Evolutionary conservation across 23 red algal genomes (phyloP), one percentile per base, ranked within the genome.

Genomic region (Cyanidioschyzon merolae): DNA sequence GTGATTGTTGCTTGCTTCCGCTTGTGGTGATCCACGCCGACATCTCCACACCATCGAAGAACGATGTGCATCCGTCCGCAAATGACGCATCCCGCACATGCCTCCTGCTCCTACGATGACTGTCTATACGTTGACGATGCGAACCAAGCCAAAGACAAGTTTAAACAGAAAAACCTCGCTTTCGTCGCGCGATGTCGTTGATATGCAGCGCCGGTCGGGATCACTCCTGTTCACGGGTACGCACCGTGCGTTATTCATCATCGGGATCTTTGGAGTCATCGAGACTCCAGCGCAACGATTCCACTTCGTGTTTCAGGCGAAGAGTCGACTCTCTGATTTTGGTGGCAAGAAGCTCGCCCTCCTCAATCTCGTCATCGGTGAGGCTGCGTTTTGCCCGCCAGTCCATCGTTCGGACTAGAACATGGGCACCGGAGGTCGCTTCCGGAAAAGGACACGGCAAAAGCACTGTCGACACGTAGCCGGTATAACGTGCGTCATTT

Each of bases 401-500:
- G 63, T 71, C 63, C 16, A 71, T 7, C 16, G 63, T 71, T 7
- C 63, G 63, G 7, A 71, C 63, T 27, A 71, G 63, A 7, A 71
- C 63, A 27, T 71, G 63, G n/a, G 63, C 63, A 7, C 63, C 63
- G 7, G 32, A 71, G n/a, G 63, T 35, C n/a, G 12, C n/a, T 35
- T 35, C 63, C 63, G 63, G n/a, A 7, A 71, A 3, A 7, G 63
- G 63, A 35, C 63, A 71, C 21, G n/a, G 63, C 12, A 71, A 35
- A 7, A 71, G 32, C 63, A 71, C 63, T 27, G 63, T 71, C n/a
- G 63, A 71, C 63, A 71, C 63, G 29, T 71, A 71, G 21, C 63
- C 63, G 29, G 63, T 71, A 27, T 71, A 71, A 3, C 63, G 63
- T 3, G 21, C n/a, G 63, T 71, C 63, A 27, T 71, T 71, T 25